Base-by-base conservation (phyloP, 176 grass and related monocot genomes). In the Ampelocalamus luodianensis region DNA sequence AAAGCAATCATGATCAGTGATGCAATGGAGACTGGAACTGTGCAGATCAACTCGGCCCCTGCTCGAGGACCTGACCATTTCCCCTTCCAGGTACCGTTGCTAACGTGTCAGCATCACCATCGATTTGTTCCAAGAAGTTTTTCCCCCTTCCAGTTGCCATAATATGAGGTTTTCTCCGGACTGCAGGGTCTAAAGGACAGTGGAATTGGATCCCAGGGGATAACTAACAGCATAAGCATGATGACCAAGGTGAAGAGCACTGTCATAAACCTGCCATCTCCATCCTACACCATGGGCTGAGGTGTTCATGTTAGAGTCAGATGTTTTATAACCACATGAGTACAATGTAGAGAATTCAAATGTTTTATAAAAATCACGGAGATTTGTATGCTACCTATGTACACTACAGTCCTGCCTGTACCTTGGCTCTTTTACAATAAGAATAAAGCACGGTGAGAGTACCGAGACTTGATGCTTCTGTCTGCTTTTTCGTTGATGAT, bases 181-280 rank as follows among this genome's bases (percentile, higher is more conserved):
- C 17, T 93, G 81, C 68, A 98, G 96, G 96, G 96, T 49, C 81
- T 98, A 29, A 98, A 96, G 72, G 96, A 98, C 84, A 98, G 96
- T 72, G 96, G 96, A 34, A 98, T 98, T 79, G 96, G 96, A 38
- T 98, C 96, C 54, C 96, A 98, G 73, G 96, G 96, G 43, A 98
- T 98, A 73, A 95, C 91, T 43, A 98, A 98, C 88, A 98, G 96
- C 70, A 98, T 98, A 69, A 98, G 94, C 81, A 98, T 98, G 96
- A 98, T 98, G 96, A 93, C 92, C 39, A 98, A 98, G 80, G 84
- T 98, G 61, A 98, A 98, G 91, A 98, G 93, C 86, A 94, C 86
- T 53, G 96, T 98, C 50, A 96, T 98, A 79, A 98, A 98, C 88
- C 81, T 98, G 32, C 93, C 93, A 6, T 89, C 88, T 37, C 93